These are phyloP conservation scores for Favolaschia claudopus DNA, from an alignment of 768 basidiomycete genomes.

Conservation along the genomic window DNA sequence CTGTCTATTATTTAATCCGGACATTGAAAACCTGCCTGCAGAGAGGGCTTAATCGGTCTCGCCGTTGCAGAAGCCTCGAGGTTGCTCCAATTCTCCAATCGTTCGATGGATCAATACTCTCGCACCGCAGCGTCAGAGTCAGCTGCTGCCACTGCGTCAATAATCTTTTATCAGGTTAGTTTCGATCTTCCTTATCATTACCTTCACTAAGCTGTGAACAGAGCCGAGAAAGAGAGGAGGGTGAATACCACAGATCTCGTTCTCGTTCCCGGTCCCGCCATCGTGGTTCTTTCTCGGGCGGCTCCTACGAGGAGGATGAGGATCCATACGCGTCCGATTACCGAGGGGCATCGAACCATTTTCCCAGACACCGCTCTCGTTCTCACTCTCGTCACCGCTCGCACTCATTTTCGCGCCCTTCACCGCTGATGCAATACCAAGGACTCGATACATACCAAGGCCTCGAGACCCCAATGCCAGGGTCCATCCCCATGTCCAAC, in stretches of 20 bases:
- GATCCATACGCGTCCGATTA: constrained; percentile 49
- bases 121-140: constrained; percentile 64
- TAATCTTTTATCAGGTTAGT: constrained; percentile 62
- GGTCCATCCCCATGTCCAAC: no score
- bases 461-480: constrained; percentile 12
- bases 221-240: constrained; percentile 43
- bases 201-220: constrained; percentile 25
- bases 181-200: background rate
- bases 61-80: constrained; percentile 76
- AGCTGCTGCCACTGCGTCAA: constrained; percentile 71
- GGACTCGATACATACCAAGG: constrained; percentile 24
- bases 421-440: constrained; percentile 33
- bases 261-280: constrained; percentile 42
- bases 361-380: constrained; percentile 20
- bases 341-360: constrained; percentile 15
- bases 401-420: constrained; percentile 34
- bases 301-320: constrained; percentile 31
- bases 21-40: no score
- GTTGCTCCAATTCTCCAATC: constrained; percentile 59
- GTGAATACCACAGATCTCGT: constrained; percentile 37
- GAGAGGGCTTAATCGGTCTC: constrained; percentile 72
- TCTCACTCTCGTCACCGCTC: constrained; percentile 43
- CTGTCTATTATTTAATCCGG: no score
- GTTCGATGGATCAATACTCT: constrained; percentile 52
- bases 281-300: constrained; percentile 26